phyloP scores from a whole-genome alignment of 148 eudicot genomes.

The Silene conica region DNA sequence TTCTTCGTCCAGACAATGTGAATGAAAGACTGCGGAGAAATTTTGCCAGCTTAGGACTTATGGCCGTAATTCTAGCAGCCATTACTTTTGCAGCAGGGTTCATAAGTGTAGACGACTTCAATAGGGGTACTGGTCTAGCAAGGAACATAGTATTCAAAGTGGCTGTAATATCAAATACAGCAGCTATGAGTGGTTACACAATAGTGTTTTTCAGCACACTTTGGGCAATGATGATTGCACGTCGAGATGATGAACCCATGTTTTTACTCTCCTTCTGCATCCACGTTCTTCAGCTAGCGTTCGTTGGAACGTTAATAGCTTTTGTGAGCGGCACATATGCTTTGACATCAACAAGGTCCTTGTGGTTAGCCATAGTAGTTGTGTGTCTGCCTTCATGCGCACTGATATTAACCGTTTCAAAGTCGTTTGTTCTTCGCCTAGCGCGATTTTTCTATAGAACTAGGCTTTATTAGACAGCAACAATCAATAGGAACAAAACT shows the following conservation, averaged over 20 bases:
- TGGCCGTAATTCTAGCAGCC: constrained; percentile 37
- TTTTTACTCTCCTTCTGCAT: constrained; percentile 35
- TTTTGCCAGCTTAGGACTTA: constrained; percentile 34
- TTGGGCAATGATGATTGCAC: constrained; percentile 38
- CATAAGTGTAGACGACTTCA: constrained; percentile 29
- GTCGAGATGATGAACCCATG: constrained; percentile 36
- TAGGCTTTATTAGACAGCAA: constrained; percentile 8
- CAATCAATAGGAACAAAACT: neutral
- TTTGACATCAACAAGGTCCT: constrained; percentile 26
- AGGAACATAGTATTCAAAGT: constrained; percentile 29
- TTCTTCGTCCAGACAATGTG: constrained; percentile 9
- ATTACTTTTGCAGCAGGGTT: constrained; percentile 39
- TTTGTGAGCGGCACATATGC: constrained; percentile 36
- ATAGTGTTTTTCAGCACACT: constrained; percentile 36
- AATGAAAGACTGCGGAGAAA: constrained; percentile 24
- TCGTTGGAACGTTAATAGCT: constrained; percentile 36
- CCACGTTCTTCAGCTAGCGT: constrained; percentile 39
- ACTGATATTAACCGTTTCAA: constrained; percentile 24
- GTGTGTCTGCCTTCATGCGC: constrained; percentile 33
- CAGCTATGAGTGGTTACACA: constrained; percentile 42
- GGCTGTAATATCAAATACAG: constrained; percentile 36
- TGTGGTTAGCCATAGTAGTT: constrained; percentile 38
- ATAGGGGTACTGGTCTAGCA: constrained; percentile 22
- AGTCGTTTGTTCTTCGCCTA: constrained; percentile 23
- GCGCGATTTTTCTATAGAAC: constrained; percentile 26